Base-by-base conservation (phyloP, 2,329 filamentous ascomycete species). In the Epichloe bromicola region DNA sequence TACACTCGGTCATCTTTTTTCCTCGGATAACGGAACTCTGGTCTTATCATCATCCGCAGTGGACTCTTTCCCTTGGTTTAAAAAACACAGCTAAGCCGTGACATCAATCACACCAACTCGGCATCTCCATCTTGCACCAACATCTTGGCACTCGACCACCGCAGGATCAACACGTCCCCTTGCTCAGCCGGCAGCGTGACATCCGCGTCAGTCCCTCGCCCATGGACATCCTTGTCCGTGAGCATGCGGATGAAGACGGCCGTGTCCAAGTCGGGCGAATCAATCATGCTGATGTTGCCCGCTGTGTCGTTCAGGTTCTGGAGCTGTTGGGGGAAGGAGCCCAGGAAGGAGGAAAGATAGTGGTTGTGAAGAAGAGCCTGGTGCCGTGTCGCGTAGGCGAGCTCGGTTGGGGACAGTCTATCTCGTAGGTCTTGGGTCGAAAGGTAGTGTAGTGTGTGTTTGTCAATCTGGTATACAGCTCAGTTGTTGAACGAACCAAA, bases 261-360 rank as follows among this genome's bases (percentile, higher is more conserved):
- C 2, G 79, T 75, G 54, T 93, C 86, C 46, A 82, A 70, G 64
- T 97, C 93, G 0, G 93, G 93, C 2, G 79, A 74, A 62, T 95
- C 89, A 33, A 97, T 80, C 93, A 98, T 98, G 69, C 80, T 89
- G 51, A 91, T 83, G 10, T 90, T 90, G 33, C 89, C 91, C 0
- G 86, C 83, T 14, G 86, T 87, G 70, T 98, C 93, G 68, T 97
- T 94, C 50, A 98, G 72, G 58, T 89, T 83, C 65, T 91, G 85
- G 59, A 98, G 67, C 44, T 80, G 74, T 14, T 79, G 70, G 0
- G 93, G 93, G 60, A 98, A 96, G 12, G 85, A 81, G 0, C 76
- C 77, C 15, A 98, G 75, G 62, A 98, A 98, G 1, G 87, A 91
- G 1, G 83, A 78, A 5, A 86, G 75, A 68, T 95, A 97, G 67